These are phyloP conservation scores for Talaromyces verruculosus DNA, from an alignment of 2,329 filamentous ascomycete species.

Conservation along the genomic window DNA sequence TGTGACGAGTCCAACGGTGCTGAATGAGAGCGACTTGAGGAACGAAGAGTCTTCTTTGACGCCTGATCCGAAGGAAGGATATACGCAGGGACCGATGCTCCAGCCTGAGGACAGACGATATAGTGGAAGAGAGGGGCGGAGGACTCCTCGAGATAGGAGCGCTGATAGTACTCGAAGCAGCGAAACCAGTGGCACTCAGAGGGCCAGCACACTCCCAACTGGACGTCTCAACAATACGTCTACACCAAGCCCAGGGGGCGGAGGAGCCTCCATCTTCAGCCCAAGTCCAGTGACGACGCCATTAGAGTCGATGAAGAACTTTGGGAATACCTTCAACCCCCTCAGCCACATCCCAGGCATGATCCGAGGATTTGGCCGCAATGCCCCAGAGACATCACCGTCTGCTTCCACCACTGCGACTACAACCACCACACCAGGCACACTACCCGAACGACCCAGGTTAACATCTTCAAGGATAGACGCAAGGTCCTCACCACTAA, in stretches of 20 bases:
- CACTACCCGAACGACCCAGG: slow-evolving; percentile 8
- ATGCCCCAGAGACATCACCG: slow-evolving; percentile 43
- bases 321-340: slow-evolving; percentile 79
- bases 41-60: slow-evolving; percentile 56
- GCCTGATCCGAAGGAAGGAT: slow-evolving; percentile 39
- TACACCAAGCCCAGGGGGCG: slow-evolving; percentile 24
- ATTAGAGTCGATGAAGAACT: slow-evolving; percentile 76
- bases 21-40: slow-evolving; percentile 52
- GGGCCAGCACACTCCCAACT: slow-evolving; percentile 16
- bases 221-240: slow-evolving; percentile 23
- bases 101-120: slow-evolving; percentile 65
- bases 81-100: slow-evolving; percentile 37
- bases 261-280: slow-evolving; percentile 26
- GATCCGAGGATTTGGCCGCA: slow-evolving; percentile 70
- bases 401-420: slow-evolving; percentile 33
- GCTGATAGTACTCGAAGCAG: slow-evolving; percentile 61
- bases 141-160: slow-evolving; percentile 67
- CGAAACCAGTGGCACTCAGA: slow-evolving; percentile 31
- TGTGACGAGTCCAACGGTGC: slow-evolving; percentile 57
- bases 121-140: slow-evolving; percentile 68
- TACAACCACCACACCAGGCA: slow-evolving; percentile 13
- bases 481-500: slow-evolving; percentile 29
- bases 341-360: slow-evolving; percentile 76
- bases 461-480: slow-evolving; percentile 32
- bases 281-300: slow-evolving; percentile 51